Conservation (phyloP, 129 eudicot species). For the Ambrosia artemisiifolia region DNA sequence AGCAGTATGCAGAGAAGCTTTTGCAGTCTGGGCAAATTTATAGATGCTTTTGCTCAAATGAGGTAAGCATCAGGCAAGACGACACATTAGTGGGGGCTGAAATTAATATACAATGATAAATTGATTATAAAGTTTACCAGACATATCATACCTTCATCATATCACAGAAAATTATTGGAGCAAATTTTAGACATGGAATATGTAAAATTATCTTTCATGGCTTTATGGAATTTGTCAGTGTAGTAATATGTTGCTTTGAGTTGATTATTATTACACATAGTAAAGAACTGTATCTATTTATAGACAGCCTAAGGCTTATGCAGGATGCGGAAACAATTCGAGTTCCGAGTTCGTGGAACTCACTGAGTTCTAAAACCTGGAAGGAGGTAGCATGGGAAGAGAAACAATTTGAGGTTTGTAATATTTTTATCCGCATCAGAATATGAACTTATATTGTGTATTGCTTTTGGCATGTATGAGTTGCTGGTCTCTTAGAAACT, state of each 20-base stretch:
- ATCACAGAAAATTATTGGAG: too few relatives aligned
- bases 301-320: constrained; percentile 85
- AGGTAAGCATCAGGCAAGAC: too few relatives aligned
- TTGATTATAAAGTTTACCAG: too few relatives aligned
- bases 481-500: neutral
- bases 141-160: too few relatives aligned
- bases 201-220: too few relatives aligned
- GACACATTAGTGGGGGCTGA: too few relatives aligned
- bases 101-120: too few relatives aligned
- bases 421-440: neutral
- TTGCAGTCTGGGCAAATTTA: constrained; percentile 75
- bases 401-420: constrained; percentile 61
- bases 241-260: too few relatives aligned
- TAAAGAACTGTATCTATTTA: neutral
- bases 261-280: neutral
- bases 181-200: too few relatives aligned
- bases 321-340: constrained; percentile 80
- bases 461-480: constrained; percentile 1
- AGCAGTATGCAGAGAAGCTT: constrained; percentile 77
- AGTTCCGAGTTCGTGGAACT: constrained; percentile 66
- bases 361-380: constrained; percentile 55
- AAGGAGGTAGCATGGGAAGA: constrained; percentile 70
- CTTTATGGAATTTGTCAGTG: too few relatives aligned
- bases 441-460: neutral
- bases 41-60: constrained; percentile 87